Percentiles rank a stretch among this genome's conserved stretches.
These are phyloP conservation scores for Thamnidium elegans DNA, from an alignment of 192 early-diverging fungal species.

Conservation along the genomic window DNA sequence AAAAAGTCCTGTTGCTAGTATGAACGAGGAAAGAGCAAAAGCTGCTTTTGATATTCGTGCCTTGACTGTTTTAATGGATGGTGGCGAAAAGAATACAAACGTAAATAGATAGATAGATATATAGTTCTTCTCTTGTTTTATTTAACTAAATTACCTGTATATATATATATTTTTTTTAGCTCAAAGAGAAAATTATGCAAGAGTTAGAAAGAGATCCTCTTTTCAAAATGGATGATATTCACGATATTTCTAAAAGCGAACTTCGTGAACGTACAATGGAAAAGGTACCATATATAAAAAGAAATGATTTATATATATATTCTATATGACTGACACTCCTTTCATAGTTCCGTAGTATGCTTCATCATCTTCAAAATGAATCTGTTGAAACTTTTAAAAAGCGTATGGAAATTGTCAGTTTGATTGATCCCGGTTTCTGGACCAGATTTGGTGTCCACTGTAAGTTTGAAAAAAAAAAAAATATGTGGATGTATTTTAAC, in stretches of 20 bases:
- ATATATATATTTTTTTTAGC: no score
- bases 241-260: conserved; percentile 72
- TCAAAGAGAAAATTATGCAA: conserved; percentile 80
- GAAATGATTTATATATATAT: background rate
- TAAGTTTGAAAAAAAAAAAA: conserved; percentile 10
- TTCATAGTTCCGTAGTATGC: conserved; percentile 59
- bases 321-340: background rate
- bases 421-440: conserved; percentile 88
- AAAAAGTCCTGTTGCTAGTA: conserved; percentile 30
- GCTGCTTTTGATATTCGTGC: conserved; percentile 75
- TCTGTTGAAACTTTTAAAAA: conserved; percentile 66
- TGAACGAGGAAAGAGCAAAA: conserved; percentile 72
- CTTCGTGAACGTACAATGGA: conserved; percentile 84
- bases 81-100: conserved; percentile 60
- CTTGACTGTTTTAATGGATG: conserved; percentile 83
- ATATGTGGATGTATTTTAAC: conserved; percentile 4
- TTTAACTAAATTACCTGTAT: background rate
- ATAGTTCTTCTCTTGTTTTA: no score
- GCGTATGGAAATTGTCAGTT: conserved; percentile 77
- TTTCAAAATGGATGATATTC: conserved; percentile 76
- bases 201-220: conserved; percentile 83
- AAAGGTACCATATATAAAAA: conserved; percentile 49
- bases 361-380: conserved; percentile 70
- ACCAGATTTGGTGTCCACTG: conserved; percentile 90
- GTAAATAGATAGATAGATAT: background rate